A percentile compares a stretch with the other conserved stretches of the same genome.
Evolutionary conservation across 176 grass and related monocot genomes (phyloP).

Genomic region (Coix lacrymajobi): DNA sequence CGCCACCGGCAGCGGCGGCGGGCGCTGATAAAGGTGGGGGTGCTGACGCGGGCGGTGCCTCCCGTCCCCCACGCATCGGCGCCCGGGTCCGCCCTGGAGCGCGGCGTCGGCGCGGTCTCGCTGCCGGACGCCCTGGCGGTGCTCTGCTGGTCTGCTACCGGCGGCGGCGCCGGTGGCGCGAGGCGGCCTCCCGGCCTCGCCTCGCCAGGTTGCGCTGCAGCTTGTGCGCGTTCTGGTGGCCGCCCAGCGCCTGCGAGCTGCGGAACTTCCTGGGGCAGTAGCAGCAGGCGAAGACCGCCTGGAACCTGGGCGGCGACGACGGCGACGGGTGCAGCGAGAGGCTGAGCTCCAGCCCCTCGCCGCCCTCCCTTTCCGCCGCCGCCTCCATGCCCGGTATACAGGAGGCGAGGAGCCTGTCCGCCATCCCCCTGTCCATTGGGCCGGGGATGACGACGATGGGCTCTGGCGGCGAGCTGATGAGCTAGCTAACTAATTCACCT

Average conservation of each 20-base stretch:
- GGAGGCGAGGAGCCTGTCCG: background rate
- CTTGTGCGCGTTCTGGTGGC: slow-evolving; percentile 74
- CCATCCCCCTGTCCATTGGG: slow-evolving; percentile 25
- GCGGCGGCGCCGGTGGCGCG: background rate
- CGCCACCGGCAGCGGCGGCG: background rate
- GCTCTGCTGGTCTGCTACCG: background rate
- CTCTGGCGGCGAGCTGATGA: too few species aligned
- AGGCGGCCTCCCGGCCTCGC: slow-evolving; percentile 31
- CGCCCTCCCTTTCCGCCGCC: slow-evolving; percentile 16
- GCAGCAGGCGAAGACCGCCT: slow-evolving; percentile 58
- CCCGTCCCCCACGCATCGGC: slow-evolving; percentile 8
- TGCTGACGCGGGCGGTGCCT: background rate
- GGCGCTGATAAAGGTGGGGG: background rate
- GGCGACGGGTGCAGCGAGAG: slow-evolving; percentile 58
- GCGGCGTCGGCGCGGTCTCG: background rate
- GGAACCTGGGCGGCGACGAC: slow-evolving; percentile 41
- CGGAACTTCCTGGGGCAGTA: slow-evolving; percentile 70
- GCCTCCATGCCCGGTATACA: slow-evolving; percentile 13
- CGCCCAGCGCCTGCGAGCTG: slow-evolving; percentile 65
- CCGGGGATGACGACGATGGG: too few species aligned
- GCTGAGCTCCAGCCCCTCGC: slow-evolving; percentile 49
- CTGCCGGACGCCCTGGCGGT: background rate
- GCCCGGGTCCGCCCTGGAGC: background rate
- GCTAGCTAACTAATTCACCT: too few species aligned
- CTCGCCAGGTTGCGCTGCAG: slow-evolving; percentile 60